Base-by-base conservation (phyloP, 345 rosid species). In the Arabidopsis arenosa region DNA sequence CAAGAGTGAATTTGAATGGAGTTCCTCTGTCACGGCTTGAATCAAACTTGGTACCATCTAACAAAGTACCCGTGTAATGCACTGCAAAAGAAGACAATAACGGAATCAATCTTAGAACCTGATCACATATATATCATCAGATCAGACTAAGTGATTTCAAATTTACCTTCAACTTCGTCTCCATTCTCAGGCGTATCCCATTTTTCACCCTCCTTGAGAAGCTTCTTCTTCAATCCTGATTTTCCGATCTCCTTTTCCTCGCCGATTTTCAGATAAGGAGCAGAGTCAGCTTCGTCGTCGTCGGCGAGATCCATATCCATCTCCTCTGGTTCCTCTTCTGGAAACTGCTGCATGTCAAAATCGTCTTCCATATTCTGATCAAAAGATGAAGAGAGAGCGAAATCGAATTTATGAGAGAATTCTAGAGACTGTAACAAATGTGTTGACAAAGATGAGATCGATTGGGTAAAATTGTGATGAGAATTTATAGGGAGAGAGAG, bases 181-280 rank as follows among this genome's bases (percentile, higher is more conserved):
- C 90, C 93, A 23, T 40, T 72, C 7, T 82, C 81, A 49, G 96
- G 93, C 0, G 85, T 88, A 1, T 88, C 86, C 91, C 93, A 88
- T 10, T 82, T 85, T 78, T 84, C 84, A 57, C 91, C 93, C 80
- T 83, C 90, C 79, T 86, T 86, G 8, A 90, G 44, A 39, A 90
- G 91, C 75, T 85, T 90, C 84, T 90, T 86, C 85, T 87, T 90
- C 84, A 90, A 37, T 9, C 93, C 93, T 49, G 78, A 79, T 9
- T 73, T 79, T 2, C 93, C 91, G 43, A 90, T 90, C 81, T 85
- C 96, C 85, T 86, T 88, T 75, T 88, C 90, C 66, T 88, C 90
- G 2, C 90, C 88, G 7, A 80, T 73, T 21, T 78, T 78, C 15
- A 78, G 4, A 43, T 10, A 4, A 30, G 81, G 73, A 32, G 44